These are phyloP conservation scores for Uncinocarpus reesii DNA, from an alignment of 2,329 filamentous ascomycete species.

Conservation along the genomic window DNA sequence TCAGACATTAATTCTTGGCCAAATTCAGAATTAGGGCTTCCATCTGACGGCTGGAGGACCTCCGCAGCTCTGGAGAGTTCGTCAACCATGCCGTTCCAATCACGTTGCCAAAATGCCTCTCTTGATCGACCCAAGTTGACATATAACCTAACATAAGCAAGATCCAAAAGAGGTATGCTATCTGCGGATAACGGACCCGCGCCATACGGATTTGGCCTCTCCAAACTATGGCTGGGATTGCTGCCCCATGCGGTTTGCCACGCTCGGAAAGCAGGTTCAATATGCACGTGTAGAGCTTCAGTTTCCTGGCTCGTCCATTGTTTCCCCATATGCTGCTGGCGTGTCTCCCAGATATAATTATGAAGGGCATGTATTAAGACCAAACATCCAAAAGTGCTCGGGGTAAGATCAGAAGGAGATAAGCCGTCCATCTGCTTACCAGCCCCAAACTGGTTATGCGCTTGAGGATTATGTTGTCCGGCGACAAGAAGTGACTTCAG, in stretches of 20 bases:
- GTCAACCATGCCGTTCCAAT: conserved; percentile 84
- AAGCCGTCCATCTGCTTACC: conserved; percentile 40
- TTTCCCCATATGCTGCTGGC: conserved; percentile 77
- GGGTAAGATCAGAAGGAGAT: conserved; percentile 55
- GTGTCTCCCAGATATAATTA: conserved; percentile 97
- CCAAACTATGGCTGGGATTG: conserved; percentile 72
- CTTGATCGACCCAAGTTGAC: conserved; percentile 88
- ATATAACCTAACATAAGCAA: conserved; percentile 85
- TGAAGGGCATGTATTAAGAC: conserved; percentile 89
- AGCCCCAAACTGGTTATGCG: conserved; percentile 37
- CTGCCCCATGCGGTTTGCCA: conserved; percentile 91
- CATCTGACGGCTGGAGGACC: conserved; percentile 60
- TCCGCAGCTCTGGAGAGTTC: conserved; percentile 72
- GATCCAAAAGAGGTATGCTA: conserved; percentile 77
- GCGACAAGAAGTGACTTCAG: conserved; percentile 70
- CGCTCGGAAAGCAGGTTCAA: conserved; percentile 83
- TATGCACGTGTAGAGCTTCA: conserved; percentile 89
- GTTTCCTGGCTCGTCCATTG: conserved; percentile 87
- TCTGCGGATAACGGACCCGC: conserved; percentile 76
- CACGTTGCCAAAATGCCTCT: conserved; percentile 85
- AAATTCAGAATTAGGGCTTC: conserved; percentile 23
- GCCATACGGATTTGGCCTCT: conserved; percentile 74
- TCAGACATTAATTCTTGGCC: conserved; percentile 30
- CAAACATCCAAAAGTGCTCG: conserved; percentile 85
- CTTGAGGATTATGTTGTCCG: conserved; percentile 40